Percentiles rank a stretch among this genome's conserved stretches.
Evolutionary conservation across 352 stramenopile species (phyloP).

Genomic region (Aphanomyces invadans): DNA sequence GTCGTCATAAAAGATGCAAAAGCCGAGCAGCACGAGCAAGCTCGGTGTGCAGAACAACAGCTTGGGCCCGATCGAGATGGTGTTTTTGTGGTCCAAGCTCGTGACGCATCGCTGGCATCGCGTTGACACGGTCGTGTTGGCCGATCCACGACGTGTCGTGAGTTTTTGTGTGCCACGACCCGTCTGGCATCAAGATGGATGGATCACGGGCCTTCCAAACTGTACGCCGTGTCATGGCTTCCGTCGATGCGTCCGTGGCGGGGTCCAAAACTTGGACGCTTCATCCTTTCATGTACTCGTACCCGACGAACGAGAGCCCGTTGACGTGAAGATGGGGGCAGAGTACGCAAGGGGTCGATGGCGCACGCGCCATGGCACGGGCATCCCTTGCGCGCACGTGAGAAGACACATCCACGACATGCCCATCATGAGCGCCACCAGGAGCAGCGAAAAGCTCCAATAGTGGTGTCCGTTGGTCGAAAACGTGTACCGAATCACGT

Average conservation of each 20-base stretch:
- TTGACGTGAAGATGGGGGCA: background rate
- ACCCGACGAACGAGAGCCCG: background rate
- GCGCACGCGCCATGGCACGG: background rate
- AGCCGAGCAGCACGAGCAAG: background rate
- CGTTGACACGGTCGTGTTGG: conserved; percentile 1
- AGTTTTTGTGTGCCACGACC: too few species aligned
- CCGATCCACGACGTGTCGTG: conserved; percentile 1
- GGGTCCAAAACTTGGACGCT: background rate
- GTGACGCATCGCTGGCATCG: conserved; percentile 4
- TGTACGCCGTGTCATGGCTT: background rate
- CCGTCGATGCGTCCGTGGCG: background rate
- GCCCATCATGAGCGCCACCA: background rate
- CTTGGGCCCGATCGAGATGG: conserved; percentile 7
- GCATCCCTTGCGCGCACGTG: background rate
- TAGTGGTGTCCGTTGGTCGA: background rate
- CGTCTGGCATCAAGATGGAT: too few species aligned
- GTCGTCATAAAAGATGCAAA: conserved; percentile 1
- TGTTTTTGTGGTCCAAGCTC: background rate
- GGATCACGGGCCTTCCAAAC: background rate
- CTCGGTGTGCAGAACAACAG: conserved; percentile 14
- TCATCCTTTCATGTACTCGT: background rate
- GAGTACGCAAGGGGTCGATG: background rate
- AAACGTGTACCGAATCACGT: background rate
- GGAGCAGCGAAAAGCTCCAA: background rate
- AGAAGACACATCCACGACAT: background rate